These are phyloP conservation scores for Dactylella cylindrospora DNA, from an alignment of 2,329 filamentous ascomycete genomes.

Conservation along the genomic window DNA sequence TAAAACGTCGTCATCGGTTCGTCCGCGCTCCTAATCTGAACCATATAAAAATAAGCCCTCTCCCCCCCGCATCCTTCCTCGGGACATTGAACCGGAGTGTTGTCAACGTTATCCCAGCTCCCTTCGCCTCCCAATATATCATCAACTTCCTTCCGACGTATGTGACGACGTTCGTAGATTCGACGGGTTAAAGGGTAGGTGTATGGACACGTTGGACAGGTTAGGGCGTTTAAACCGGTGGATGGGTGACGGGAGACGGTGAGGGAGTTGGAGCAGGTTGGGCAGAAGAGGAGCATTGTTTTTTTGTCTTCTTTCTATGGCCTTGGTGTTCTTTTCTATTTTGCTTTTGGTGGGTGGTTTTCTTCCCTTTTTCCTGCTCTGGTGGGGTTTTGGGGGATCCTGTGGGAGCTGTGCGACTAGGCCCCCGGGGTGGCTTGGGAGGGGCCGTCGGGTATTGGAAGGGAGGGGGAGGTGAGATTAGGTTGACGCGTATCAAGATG, in stretches of 20 bases:
- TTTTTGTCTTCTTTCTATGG: too few species aligned
- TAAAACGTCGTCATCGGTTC: constrained; percentile 98
- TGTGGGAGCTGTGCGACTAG: too few species aligned
- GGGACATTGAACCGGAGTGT: constrained; percentile 75
- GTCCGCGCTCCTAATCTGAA: constrained; percentile 96
- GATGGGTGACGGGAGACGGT: constrained; percentile 59
- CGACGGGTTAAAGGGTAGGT: constrained; percentile 77
- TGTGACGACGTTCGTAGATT: constrained; percentile 74
- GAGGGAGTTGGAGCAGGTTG: constrained; percentile 79
- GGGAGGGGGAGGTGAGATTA: too few species aligned
- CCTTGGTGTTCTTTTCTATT: too few species aligned
- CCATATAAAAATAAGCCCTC: constrained; percentile 90
- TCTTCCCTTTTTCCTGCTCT: too few species aligned
- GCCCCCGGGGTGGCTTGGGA: too few species aligned
- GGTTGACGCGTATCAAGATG: too few species aligned
- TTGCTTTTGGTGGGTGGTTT: too few species aligned
- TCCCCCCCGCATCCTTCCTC: constrained; percentile 76
- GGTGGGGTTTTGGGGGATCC: too few species aligned
- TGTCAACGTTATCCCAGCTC: constrained; percentile 89
- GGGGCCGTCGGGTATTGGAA: too few species aligned
- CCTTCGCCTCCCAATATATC: constrained; percentile 82
- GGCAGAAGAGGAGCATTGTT: constrained; percentile 62
- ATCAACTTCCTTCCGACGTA: constrained; percentile 85
- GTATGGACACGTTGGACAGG: constrained; percentile 94
- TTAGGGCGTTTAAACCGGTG: constrained; percentile 72